Percentiles rank a stretch among this genome's conserved stretches.
Evolutionary conservation across 1,284 basidiomycete genomes (phyloP).

Genomic region (Caloboletus inedulis): DNA sequence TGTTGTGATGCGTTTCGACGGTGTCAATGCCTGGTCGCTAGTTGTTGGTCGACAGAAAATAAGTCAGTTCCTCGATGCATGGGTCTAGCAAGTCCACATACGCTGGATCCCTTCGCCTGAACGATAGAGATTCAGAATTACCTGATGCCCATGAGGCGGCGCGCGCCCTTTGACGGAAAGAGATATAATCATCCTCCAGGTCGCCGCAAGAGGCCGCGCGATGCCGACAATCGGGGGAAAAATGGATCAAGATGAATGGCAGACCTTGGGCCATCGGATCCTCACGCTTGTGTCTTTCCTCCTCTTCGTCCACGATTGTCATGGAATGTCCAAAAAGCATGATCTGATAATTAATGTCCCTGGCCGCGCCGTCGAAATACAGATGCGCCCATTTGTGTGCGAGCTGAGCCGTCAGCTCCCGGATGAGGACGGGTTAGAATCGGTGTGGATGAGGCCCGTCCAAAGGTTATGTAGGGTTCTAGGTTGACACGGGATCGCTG

Average conservation of each 20-base stretch:
- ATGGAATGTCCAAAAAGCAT: too few species aligned
- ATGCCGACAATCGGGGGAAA: slow-evolving; percentile 50
- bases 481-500: too few species aligned
- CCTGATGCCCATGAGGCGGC: slow-evolving; percentile 58
- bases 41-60: neutral
- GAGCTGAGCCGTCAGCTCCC: too few species aligned
- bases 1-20: too few species aligned
- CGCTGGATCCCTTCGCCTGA: slow-evolving; percentile 84
- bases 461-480: too few species aligned
- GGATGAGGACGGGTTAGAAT: too few species aligned
- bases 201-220: slow-evolving; percentile 30
- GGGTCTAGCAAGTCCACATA: slow-evolving; percentile 62
- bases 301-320: slow-evolving; percentile 6
- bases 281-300: slow-evolving; percentile 14
- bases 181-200: slow-evolving; percentile 50
- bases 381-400: too few species aligned
- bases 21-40: neutral
- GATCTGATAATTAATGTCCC: too few species aligned
- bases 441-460: too few species aligned
- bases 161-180: slow-evolving; percentile 42
- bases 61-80: too few species aligned
- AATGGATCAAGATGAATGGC: slow-evolving; percentile 50
- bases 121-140: slow-evolving; percentile 74
- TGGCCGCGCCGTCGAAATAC: too few species aligned
- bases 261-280: slow-evolving; percentile 40